A percentile compares a stretch with the other conserved stretches of the same genome.
Evolutionary conservation across 1,284 basidiomycete genomes (phyloP).

Genomic region (Serendipita sp.): DNA sequence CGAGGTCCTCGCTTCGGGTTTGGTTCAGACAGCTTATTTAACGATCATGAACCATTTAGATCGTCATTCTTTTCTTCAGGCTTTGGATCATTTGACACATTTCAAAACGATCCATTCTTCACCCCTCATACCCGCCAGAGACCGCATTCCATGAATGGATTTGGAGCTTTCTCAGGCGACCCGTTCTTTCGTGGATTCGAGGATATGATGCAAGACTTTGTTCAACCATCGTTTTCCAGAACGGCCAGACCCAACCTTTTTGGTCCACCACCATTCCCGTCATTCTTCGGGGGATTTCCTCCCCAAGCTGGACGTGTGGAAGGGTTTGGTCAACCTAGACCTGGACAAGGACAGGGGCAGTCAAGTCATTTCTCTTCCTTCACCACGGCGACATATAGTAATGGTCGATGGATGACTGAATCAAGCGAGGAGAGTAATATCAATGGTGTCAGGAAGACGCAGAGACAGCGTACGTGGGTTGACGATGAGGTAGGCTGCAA

Average conservation of each 20-base stretch:
- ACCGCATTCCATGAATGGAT: not conserved
- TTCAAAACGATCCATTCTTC: not conserved
- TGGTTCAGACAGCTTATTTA: not conserved
- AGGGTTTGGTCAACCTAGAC: not conserved
- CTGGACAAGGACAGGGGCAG: not conserved
- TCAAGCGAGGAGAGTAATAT: constrained; percentile 4
- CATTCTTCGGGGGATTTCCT: not conserved
- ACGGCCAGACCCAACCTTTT: not conserved
- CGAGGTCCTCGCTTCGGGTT: not conserved
- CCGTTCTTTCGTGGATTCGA: not conserved
- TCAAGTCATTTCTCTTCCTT: not conserved
- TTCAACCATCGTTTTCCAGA: not conserved
- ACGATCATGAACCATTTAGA: not conserved
- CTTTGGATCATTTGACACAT: not conserved
- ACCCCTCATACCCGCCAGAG: not conserved
- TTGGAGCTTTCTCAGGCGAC: not conserved
- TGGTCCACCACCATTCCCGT: not conserved
- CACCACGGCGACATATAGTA: not conserved
- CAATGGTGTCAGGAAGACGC: not conserved
- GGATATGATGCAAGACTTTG: not conserved
- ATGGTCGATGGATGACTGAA: constrained; percentile 1
- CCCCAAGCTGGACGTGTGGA: not conserved
- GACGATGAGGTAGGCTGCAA: not conserved
- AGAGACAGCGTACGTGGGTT: not conserved
- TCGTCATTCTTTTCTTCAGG: not conserved